Evolutionary conservation across 176 grass and related monocot species (phyloP).

Genomic region (sorghum (Sorghum bicolor)): Sorghum_bicolor_NCBIv3 NC_012875.2:52370001-52370500

Average conservation of each 20-base stretch:
- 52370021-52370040: neutral
- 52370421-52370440: slow-evolving; percentile 55
- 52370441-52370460: slow-evolving; percentile 41
- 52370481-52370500: neutral
- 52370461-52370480: slow-evolving; percentile 7
- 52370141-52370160: slow-evolving; percentile 71
- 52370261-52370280: neutral
- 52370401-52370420: slow-evolving; percentile 79
- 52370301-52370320: neutral
- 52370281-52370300: neutral
- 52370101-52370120: slow-evolving; percentile 35
- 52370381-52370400: slow-evolving; percentile 66
- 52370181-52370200: slow-evolving; percentile 63
- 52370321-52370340: neutral
- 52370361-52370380: slow-evolving; percentile 45
- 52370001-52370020: neutral
- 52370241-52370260: neutral
- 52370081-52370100: slow-evolving; percentile 18
- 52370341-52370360: slow-evolving; percentile 56
- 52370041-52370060: neutral
- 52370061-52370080: neutral
- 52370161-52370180: slow-evolving; percentile 46
- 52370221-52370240: slow-evolving; percentile 30
- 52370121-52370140: neutral
- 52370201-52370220: slow-evolving; percentile 89